Evolutionary conservation across 2,329 filamentous ascomycete species (phyloP), one percentile per base, ranked within the genome.

Genomic region (Colletotrichum chrysophilum): DNA sequence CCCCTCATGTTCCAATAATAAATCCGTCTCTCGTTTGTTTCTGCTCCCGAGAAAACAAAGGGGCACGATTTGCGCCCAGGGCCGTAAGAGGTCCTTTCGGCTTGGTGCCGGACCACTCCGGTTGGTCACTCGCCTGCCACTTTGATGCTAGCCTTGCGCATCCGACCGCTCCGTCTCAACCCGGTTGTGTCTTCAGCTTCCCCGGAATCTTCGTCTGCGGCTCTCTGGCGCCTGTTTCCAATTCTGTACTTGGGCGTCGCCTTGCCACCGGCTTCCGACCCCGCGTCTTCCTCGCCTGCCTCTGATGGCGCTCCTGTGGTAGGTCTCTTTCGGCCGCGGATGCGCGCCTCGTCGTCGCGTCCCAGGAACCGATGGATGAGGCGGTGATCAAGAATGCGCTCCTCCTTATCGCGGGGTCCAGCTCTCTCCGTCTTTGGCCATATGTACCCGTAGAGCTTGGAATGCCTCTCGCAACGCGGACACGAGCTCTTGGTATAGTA

Each of bases 371-470:
- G 93, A 83, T 98, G 94, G 5, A 98, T 90, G 0, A 90, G 93
- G n/a, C 96, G 90, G 81, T 98, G 96, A 82, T 98, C 96, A 75
- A 97, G 88, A 1, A 98, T 87, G 12, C 92, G 86, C 81, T 93
- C 90, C 78, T 94, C 92, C 73, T 91, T 93, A 82, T 98, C 97
- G 24, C 90, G 84, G 18, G 92, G 91, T 1, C 95, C 95, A 30
- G 94, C 92, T 77, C 90, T 94, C 75, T 98, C 94, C 0, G 97
- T 98, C 87, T 99, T 98, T 7, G 97, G 97, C 97, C 97, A 99
- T 73, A 94, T 89, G 81, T 94, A 98, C 0, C 97, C 97, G 82
- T 98, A 99, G 1, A 99, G 87, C 86, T 98, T 98, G 18, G 95
- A 97, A 82, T 99, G 97, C 1, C 97, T 92, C 86, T 99, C 97